Conservation (phyloP, 345 rosid genomes). For the Pseudoturritis turrita region DNA sequence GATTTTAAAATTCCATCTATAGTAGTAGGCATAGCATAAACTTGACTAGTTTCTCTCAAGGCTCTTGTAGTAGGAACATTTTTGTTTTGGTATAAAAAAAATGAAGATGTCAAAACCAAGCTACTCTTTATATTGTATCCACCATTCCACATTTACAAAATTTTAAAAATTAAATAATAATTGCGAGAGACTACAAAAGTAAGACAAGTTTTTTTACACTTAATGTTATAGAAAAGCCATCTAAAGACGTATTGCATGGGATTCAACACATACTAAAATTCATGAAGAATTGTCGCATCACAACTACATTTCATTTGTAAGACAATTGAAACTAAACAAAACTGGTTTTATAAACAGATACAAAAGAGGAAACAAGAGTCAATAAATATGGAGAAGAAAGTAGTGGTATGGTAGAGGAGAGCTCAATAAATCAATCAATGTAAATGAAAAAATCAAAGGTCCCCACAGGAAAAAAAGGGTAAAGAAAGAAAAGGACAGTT, state of each 20-base stretch:
- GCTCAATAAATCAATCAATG: slow-evolving; percentile 10
- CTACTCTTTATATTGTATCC: background rate
- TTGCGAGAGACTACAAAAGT: too few species aligned
- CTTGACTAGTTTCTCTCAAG: too few species aligned
- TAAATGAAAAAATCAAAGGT: background rate
- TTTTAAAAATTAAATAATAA: too few species aligned
- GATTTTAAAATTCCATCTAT: too few species aligned
- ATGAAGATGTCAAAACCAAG: background rate
- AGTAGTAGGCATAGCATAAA: too few species aligned
- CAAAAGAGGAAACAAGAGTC: slow-evolving; percentile 18
- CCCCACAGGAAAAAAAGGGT: background rate
- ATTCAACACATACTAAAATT: slow-evolving; percentile 19
- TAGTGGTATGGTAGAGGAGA: slow-evolving; percentile 9
- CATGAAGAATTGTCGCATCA: slow-evolving; percentile 22
- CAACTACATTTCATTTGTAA: background rate
- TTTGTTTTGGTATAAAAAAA: background rate
- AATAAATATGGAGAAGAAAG: background rate
- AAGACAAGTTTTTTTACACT: too few species aligned
- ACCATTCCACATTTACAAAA: background rate
- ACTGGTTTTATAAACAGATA: background rate
- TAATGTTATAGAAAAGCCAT: background rate
- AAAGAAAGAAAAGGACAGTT: slow-evolving; percentile 31
- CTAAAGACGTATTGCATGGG: background rate
- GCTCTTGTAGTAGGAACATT: too few species aligned
- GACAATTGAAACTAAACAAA: slow-evolving; percentile 25